Conservation (phyloP, 805 yeast species). For the Saccharomycopsis fibuligera region DNA sequence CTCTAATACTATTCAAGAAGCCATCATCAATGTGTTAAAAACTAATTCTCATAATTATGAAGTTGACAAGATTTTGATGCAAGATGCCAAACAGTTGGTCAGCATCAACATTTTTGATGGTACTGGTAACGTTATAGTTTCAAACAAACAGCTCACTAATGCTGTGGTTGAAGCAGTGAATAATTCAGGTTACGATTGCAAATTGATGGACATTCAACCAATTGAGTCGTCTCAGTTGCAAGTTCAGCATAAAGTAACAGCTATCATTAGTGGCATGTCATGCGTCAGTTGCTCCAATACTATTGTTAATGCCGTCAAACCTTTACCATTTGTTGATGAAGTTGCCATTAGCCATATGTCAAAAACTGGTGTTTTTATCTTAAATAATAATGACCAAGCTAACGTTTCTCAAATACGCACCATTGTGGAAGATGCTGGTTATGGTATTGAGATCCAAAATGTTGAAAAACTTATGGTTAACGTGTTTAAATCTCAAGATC, state of each 20-base stretch:
- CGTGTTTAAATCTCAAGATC: conserved; percentile 40
- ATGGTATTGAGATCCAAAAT: not conserved
- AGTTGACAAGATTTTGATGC: conserved; percentile 33
- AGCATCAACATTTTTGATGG: conserved; percentile 53
- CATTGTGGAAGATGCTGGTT: not conserved
- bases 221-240: conserved; percentile 36
- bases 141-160: not conserved
- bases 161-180: conserved; percentile 41
- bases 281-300: conserved; percentile 67
- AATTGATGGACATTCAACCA: conserved; percentile 49
- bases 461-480: conserved; percentile 28
- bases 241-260: conserved; percentile 43
- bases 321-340: conserved; percentile 46
- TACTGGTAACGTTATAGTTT: conserved; percentile 12
- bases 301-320: conserved; percentile 40
- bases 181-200: conserved; percentile 59
- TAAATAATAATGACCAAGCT: conserved; percentile 26
- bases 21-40: conserved; percentile 48
- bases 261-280: conserved; percentile 66
- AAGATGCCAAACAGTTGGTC: conserved; percentile 62
- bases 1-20: conserved; percentile 55
- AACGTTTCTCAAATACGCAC: too few relatives aligned
- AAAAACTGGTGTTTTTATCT: conserved; percentile 56
- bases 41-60: conserved; percentile 34
- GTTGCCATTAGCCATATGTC: conserved; percentile 51